These are phyloP conservation scores for Trichoderma sp. DNA, from an alignment of 2,329 filamentous ascomycete genomes.

Conservation along the genomic window DNA sequence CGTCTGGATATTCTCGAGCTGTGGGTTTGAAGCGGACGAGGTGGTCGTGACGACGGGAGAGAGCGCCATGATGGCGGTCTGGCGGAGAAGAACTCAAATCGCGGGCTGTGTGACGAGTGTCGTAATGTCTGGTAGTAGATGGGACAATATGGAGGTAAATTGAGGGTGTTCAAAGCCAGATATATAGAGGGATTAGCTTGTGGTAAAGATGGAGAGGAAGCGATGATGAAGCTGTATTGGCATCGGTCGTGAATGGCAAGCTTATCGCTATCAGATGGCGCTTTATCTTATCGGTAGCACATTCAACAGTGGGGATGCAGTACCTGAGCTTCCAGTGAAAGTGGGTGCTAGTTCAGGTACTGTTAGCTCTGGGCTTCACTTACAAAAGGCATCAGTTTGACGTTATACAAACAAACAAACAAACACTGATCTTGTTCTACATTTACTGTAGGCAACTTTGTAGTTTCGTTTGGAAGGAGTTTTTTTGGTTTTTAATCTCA, in stretches of 20 bases:
- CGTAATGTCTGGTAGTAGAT: not conserved
- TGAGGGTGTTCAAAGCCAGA: not conserved
- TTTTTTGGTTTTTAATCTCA: too few relatives aligned
- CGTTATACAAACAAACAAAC: not conserved
- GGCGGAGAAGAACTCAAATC: not conserved
- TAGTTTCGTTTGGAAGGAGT: too few relatives aligned
- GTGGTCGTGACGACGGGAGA: conserved; percentile 43
- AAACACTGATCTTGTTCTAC: not conserved
- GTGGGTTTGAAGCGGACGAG: conserved; percentile 25
- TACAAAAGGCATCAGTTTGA: not conserved
- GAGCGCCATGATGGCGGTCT: conserved; percentile 39
- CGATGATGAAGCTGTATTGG: not conserved
- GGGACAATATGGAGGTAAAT: not conserved
- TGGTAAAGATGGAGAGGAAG: not conserved
- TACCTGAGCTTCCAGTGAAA: not conserved
- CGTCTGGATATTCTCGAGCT: conserved; percentile 35
- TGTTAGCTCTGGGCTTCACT: not conserved
- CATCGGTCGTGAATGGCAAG: not conserved
- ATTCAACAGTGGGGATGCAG: too few relatives aligned
- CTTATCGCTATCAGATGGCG: not conserved
- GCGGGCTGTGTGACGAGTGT: not conserved
- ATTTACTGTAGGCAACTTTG: not conserved
- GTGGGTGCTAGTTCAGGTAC: not conserved
- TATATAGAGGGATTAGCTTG: not conserved
- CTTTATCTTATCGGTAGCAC: conserved; percentile 1